phyloP scores from a whole-genome alignment of 2,329 filamentous ascomycete species.

The Aureobasidium sp. region DNA sequence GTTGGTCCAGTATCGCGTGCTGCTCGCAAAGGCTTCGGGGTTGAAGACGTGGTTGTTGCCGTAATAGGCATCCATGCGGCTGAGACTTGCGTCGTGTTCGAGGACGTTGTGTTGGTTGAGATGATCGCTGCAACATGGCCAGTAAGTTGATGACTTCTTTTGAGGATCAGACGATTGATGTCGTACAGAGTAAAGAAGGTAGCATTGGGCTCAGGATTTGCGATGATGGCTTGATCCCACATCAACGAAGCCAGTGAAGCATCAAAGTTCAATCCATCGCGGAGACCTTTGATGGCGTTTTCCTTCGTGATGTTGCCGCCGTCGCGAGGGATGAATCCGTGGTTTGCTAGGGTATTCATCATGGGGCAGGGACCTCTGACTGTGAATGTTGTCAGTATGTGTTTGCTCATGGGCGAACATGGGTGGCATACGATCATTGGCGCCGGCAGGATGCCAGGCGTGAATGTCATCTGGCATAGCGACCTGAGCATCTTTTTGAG shows the following conservation, averaged over 20 bases:
- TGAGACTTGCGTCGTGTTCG: neutral
- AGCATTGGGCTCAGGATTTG: neutral
- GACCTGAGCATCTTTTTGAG: neutral
- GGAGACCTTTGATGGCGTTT: neutral
- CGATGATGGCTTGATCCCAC: constrained; percentile 5
- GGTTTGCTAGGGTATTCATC: constrained; percentile 24
- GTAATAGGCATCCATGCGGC: neutral
- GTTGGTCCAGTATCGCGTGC: neutral
- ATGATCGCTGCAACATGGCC: neutral
- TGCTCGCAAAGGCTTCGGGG: neutral
- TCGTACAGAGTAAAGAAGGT: neutral
- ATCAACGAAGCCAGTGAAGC: neutral
- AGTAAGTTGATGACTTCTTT: too few species aligned
- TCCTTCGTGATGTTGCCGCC: constrained; percentile 17
- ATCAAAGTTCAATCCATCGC: neutral
- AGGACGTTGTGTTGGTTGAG: neutral
- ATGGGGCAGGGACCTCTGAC: constrained; percentile 21
- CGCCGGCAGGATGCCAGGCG: neutral
- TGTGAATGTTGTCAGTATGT: too few species aligned
- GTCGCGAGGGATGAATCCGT: constrained; percentile 23
- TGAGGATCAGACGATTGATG: too few species aligned
- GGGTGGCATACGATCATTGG: neutral
- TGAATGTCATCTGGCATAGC: neutral
- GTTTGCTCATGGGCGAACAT: too few species aligned
- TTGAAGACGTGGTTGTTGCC: neutral